Conservation (phyloP, 2,329 filamentous ascomycete genomes). For the Diaporthe nobilis region DNA sequence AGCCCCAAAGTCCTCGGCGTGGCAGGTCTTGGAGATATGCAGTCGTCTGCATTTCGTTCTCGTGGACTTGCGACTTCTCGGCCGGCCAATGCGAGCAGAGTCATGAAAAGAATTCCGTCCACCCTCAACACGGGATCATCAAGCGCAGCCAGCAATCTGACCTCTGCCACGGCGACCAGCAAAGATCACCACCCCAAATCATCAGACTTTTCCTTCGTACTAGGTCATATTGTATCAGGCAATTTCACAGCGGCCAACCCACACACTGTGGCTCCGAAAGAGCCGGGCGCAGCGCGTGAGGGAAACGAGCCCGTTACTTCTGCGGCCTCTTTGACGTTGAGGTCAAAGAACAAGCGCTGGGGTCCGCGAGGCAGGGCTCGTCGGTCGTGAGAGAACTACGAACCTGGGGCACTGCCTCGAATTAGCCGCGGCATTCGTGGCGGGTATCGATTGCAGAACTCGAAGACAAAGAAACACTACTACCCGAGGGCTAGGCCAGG, state of each 20-base stretch:
- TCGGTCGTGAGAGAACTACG: neutral
- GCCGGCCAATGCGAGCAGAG: constrained; percentile 22
- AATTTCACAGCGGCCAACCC: neutral
- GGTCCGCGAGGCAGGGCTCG: constrained; percentile 21
- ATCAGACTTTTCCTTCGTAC: constrained; percentile 21
- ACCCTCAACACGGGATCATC: constrained; percentile 30
- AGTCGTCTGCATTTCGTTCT: constrained; percentile 18
- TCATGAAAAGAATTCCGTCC: constrained; percentile 19
- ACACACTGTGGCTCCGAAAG: no score
- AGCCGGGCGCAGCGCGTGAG: neutral
- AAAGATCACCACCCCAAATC: neutral
- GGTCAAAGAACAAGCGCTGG: neutral
- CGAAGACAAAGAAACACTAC: neutral
- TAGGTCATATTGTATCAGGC: neutral
- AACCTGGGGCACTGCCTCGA: neutral
- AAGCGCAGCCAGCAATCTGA: constrained; percentile 28
- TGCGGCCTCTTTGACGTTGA: neutral
- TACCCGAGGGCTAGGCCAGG: neutral
- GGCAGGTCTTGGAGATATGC: constrained; percentile 9
- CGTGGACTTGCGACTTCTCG: constrained; percentile 6
- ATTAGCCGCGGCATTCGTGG: neutral
- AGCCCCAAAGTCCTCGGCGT: neutral
- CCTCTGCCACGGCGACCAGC: neutral
- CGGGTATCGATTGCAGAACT: constrained; percentile 1
- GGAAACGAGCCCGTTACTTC: neutral